Evolutionary conservation across 208 protist species (phyloP).

Genomic region (Porcisia hertigi): DNA sequence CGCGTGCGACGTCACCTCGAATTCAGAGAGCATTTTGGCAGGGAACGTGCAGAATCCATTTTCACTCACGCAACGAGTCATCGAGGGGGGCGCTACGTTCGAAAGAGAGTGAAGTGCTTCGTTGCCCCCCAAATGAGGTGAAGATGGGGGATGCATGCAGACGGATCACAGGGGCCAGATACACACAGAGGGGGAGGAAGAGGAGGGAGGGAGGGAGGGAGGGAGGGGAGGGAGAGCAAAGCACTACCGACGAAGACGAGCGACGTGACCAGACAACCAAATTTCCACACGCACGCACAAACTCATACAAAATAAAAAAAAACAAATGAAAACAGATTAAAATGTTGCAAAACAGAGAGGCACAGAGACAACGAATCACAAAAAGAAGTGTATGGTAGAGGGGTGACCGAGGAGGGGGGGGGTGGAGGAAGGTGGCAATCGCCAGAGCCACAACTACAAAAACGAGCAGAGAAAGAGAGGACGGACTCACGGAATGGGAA

Average conservation of each 20-base stretch:
- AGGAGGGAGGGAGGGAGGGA: background rate
- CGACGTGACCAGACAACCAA: background rate
- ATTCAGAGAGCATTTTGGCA: slow-evolving; percentile 17
- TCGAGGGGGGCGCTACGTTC: background rate
- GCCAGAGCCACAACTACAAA: slow-evolving; percentile 6
- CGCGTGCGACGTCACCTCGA: slow-evolving; percentile 4
- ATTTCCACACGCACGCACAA: background rate
- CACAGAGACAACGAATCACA: background rate
- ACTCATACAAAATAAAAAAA: slow-evolving; percentile 4
- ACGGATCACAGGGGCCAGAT: background rate
- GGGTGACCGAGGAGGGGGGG: background rate
- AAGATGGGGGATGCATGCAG: background rate
- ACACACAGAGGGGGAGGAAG: background rate
- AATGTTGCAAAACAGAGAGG: background rate
- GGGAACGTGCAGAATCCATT: slow-evolving; percentile 3
- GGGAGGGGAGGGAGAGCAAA: background rate
- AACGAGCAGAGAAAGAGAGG: background rate
- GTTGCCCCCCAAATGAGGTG: background rate
- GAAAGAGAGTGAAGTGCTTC: background rate
- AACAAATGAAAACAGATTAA: background rate
- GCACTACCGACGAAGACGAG: background rate
- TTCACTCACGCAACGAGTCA: background rate
- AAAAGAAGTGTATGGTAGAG: background rate
- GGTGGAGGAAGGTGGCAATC: background rate
- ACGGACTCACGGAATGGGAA: no score